Base-by-base conservation (phyloP, 345 rosid species). In the Kernera saxatilis region DNA sequence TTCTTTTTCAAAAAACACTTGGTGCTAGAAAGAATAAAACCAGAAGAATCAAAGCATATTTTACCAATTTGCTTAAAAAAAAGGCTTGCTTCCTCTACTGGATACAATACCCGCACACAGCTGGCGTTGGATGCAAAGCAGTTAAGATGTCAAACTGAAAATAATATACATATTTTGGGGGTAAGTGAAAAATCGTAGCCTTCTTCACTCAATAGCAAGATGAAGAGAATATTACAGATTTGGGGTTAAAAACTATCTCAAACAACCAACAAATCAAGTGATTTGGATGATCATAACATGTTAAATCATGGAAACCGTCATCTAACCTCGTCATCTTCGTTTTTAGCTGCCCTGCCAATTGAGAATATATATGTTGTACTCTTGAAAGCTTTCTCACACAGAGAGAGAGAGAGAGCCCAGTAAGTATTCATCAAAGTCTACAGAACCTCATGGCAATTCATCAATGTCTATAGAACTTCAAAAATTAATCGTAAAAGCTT, bases 101-200 rank as follows among this genome's bases (percentile, higher is more conserved):
- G 96, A n/a, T n/a, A n/a, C n/a, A n/a, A 73, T 79, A 84, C 75
- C 98, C 96, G 63, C 93, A 93, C 48, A 90, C 97, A 78, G 95
- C 93, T 70, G 97, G 96, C 60, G 85, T 90, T 43, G 90, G 98
- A 78, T 90, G 98, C 44, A 90, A 87, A 75, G 85, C 84, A 76
- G 85, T 82, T 81, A 93, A 70, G 58, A 88, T 74, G 41, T 86
- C 84, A 78, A 82, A 90, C 98, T 93, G 85, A 46, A 73, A 17
- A 60, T 50, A 48, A 77, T 37, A 64, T n/a, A 3, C n/a, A n/a
- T n/a, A n/a, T n/a, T n/a, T n/a, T n/a, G n/a, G n/a, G n/a, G n/a
- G n/a, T n/a, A n/a, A n/a, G n/a, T n/a, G n/a, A n/a, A n/a, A n/a
- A n/a, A n/a, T n/a, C n/a, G n/a, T n/a, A n/a, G n/a, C n/a, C n/a